Conservation (phyloP, 257 asterid species). For the Petrea volubilis region DNA sequence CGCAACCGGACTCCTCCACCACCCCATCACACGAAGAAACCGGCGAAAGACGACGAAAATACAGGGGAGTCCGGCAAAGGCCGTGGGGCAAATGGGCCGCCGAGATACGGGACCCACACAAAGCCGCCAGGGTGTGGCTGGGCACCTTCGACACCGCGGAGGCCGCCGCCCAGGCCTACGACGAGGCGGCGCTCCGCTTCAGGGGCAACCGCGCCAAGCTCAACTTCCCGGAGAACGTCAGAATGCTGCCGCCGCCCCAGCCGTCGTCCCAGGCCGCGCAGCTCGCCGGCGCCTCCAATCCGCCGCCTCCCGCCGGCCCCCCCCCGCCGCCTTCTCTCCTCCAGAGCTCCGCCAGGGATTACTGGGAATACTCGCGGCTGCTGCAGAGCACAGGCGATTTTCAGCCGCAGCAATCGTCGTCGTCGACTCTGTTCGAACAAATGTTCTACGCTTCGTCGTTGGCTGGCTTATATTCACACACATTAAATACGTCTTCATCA, state of each 20-base stretch:
- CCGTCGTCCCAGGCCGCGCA: conserved; percentile 24
- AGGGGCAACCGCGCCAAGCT: conserved; percentile 88
- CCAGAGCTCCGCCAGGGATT: conserved; percentile 50
- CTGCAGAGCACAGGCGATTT: conserved; percentile 47
- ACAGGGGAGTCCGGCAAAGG: conserved; percentile 90
- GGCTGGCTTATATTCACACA: conserved; percentile 47
- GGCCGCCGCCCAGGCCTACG: conserved; percentile 90
- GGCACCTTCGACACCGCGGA: conserved; percentile 96
- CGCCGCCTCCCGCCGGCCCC: conserved; percentile 3
- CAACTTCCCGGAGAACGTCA: conserved; percentile 77
- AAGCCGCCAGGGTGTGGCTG: conserved; percentile 87
- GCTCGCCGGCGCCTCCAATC: conserved; percentile 2
- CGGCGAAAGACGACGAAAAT: conserved; percentile 62
- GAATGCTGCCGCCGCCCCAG: conserved; percentile 41
- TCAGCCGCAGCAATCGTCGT: conserved; percentile 36
- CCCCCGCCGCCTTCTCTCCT: conserved; percentile 24
- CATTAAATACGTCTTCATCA: conserved; percentile 25
- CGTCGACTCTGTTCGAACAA: conserved; percentile 40
- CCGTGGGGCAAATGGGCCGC: conserved; percentile 99
- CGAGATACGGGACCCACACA: conserved; percentile 88
- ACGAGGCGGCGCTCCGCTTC: conserved; percentile 84
- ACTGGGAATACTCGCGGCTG: conserved; percentile 69
- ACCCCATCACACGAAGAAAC: conserved; percentile 32
- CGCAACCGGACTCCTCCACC: conserved; percentile 30
- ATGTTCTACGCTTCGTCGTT: conserved; percentile 54